Evolutionary conservation across 176 grass and related monocot species (phyloP).

Genomic region (Alloteropsis semialata): DNA sequence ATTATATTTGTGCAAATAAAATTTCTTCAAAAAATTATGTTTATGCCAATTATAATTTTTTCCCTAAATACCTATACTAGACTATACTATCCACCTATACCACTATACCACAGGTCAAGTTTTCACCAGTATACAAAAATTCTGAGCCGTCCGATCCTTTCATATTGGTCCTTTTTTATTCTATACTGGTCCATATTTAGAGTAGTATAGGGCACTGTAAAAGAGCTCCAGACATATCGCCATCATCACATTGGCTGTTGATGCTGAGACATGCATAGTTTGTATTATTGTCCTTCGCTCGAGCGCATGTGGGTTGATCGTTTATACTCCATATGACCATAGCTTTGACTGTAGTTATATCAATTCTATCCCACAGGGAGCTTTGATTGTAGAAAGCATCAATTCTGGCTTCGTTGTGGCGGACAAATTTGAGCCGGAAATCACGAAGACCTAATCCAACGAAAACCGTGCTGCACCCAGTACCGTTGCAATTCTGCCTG

Average conservation of each 20-base stretch:
- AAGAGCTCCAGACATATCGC: no score
- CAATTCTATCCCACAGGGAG: background rate
- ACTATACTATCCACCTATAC: no score
- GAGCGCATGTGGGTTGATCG: background rate
- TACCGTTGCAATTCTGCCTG: background rate
- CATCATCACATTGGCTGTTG: background rate
- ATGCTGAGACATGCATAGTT: background rate
- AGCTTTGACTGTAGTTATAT: background rate
- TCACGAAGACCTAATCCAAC: background rate
- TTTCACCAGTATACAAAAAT: no score
- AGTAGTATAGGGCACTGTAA: no score
- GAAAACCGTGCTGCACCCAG: background rate
- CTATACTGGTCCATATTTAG: no score
- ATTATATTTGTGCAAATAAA: no score
- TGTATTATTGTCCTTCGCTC: background rate
- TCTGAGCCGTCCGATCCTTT: no score
- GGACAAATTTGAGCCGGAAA: background rate
- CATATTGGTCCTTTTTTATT: no score
- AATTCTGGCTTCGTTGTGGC: background rate
- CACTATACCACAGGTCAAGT: no score
- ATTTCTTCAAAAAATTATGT: no score
- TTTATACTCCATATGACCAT: background rate
- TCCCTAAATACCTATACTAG: no score
- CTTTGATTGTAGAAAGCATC: background rate
- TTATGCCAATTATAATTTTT: no score